Evolutionary conservation across 805 yeast genomes (phyloP).

Genomic region (Huiozyma naganishii): DNA sequence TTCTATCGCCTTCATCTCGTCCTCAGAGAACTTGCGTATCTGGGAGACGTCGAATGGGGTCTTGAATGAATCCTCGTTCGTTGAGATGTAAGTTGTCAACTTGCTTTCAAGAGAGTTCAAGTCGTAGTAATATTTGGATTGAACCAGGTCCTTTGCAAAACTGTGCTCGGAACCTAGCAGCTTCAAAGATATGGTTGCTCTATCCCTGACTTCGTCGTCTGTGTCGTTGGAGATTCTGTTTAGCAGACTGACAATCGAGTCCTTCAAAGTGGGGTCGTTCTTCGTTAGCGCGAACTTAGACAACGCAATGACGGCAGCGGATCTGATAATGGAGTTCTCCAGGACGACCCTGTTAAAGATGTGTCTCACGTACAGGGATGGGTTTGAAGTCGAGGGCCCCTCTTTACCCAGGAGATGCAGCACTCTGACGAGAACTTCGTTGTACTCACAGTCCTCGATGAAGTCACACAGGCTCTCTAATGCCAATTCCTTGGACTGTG

Average conservation of each 20-base stretch:
- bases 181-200: constrained; percentile 79
- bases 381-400: constrained; percentile 80
- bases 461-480: constrained; percentile 88
- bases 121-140: constrained; percentile 60
- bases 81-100: constrained; percentile 53
- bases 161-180: constrained; percentile 39
- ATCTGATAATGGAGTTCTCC: constrained; percentile 90
- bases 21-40: constrained; percentile 56
- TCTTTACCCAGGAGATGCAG: constrained; percentile 87
- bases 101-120: constrained; percentile 69
- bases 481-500: constrained; percentile 72
- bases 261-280: constrained; percentile 51
- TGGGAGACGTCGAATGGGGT: constrained; percentile 61
- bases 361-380: constrained; percentile 87
- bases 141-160: constrained; percentile 41
- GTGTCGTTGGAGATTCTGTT: constrained; percentile 76
- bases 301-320: constrained; percentile 88
- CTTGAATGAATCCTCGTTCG: constrained; percentile 28
- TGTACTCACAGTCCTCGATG: constrained; percentile 95
- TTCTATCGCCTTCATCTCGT: constrained; percentile 57
- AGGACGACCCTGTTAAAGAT: constrained; percentile 93
- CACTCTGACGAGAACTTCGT: constrained; percentile 87
- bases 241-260: constrained; percentile 64
- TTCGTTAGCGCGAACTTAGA: constrained; percentile 79
- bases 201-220: constrained; percentile 96